Conservation (phyloP, 176 grass and related monocot genomes). For the Musa itinerans region DNA sequence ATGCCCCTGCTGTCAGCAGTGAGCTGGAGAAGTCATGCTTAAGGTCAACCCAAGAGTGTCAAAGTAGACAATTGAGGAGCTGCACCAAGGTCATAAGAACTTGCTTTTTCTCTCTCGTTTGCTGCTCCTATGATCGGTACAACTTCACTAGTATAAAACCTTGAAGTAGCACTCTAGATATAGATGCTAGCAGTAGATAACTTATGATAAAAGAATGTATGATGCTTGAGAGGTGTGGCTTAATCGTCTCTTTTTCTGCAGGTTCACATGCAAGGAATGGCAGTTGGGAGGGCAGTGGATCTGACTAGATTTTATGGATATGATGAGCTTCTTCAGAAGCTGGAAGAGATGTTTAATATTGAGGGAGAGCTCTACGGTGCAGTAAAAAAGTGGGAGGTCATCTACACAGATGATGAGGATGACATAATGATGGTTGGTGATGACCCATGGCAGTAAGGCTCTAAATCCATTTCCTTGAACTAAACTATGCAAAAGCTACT, state of each 20-base stretch:
- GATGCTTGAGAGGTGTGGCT: neutral
- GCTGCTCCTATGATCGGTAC: neutral
- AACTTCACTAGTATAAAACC: neutral
- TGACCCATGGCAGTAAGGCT: constrained; percentile 33
- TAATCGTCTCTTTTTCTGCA: constrained; percentile 29
- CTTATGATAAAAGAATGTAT: neutral
- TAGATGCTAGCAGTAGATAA: neutral
- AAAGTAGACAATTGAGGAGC: constrained; percentile 65
- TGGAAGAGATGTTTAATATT: constrained; percentile 12
- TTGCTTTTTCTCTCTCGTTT: neutral
- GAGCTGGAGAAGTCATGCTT: constrained; percentile 24
- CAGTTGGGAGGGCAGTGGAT: constrained; percentile 82
- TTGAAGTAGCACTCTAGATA: neutral
- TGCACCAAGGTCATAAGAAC: constrained; percentile 68
- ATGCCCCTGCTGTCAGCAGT: constrained; percentile 33
- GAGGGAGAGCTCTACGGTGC: constrained; percentile 1
- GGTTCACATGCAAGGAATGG: constrained; percentile 93
- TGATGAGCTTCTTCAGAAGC: constrained; percentile 5
- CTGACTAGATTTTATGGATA: constrained; percentile 49
- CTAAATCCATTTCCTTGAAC: neutral
- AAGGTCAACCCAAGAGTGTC: constrained; percentile 37
- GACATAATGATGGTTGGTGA: constrained; percentile 15
- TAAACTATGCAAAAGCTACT: neutral
- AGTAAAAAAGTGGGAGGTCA: constrained; percentile 10
- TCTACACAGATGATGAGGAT: constrained; percentile 19